phyloP scores from a whole-genome alignment of 1,139 yeast species.

The Diutina neorugosa region DNA sequence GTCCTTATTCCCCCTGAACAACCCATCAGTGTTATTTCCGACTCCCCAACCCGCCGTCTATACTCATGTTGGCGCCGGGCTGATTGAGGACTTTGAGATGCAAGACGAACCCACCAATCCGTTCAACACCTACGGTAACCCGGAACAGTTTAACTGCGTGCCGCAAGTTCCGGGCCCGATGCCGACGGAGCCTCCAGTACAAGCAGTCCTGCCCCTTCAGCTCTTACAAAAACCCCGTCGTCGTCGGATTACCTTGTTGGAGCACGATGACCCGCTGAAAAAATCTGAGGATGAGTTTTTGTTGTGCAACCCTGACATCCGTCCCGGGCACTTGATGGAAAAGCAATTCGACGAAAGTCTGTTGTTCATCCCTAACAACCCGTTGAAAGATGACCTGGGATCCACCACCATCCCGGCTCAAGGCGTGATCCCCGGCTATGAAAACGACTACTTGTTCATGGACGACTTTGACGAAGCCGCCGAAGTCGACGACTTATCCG shows the following conservation, averaged over 20 bases:
- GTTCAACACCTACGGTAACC: constrained; percentile 1
- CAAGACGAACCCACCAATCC: constrained; percentile 1
- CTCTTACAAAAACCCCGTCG: background rate
- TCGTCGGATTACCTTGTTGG: background rate
- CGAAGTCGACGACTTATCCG: constrained; percentile 1
- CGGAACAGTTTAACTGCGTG: constrained; percentile 1
- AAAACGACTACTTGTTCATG: constrained; percentile 4
- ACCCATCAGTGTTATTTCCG: background rate
- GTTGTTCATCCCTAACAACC: background rate
- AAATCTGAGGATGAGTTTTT: constrained; percentile 2
- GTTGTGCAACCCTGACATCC: constrained; percentile 4
- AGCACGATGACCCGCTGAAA: background rate
- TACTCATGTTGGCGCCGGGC: background rate
- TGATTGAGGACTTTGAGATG: constrained; percentile 1
- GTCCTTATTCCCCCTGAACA: background rate
- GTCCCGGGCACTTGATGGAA: constrained; percentile 1
- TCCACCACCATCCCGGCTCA: background rate
- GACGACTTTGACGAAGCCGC: constrained; percentile 4
- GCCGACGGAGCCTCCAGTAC: background rate
- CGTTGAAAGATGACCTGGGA: background rate
- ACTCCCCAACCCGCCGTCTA: background rate
- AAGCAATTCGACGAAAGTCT: background rate
- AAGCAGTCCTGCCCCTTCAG: constrained; percentile 1
- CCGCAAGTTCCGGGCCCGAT: background rate
- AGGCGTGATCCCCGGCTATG: background rate